A percentile compares a stretch with the other conserved stretches of the same genome.
These are phyloP conservation scores for Heritiera littoralis DNA, from an alignment of 345 rosid species.

Conservation along the genomic window DNA sequence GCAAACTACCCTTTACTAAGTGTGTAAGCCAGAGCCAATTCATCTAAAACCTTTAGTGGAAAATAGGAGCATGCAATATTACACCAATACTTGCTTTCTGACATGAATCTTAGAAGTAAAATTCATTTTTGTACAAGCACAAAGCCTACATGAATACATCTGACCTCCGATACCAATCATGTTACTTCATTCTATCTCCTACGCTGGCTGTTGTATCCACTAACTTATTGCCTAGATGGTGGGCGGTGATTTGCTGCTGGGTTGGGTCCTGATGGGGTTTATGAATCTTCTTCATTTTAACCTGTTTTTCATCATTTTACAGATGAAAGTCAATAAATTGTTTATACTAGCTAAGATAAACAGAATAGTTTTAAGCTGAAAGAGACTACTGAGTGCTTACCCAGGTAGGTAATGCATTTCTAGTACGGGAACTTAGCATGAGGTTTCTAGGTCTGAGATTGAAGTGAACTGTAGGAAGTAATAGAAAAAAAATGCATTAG, in stretches of 20 bases:
- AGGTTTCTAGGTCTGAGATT: slow-evolving; percentile 32
- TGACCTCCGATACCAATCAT: slow-evolving; percentile 16
- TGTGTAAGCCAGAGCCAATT: not conserved
- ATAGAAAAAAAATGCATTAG: not conserved
- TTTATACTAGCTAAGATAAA: not conserved
- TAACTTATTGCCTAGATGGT: slow-evolving; percentile 39
- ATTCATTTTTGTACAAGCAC: slow-evolving; percentile 31
- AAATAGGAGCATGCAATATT: not conserved
- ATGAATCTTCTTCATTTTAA: slow-evolving; percentile 35
- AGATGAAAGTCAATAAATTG: not conserved
- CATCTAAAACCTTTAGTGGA: slow-evolving; percentile 1
- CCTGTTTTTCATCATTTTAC: slow-evolving; percentile 35
- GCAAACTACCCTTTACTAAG: not conserved
- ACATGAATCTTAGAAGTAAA: slow-evolving; percentile 22
- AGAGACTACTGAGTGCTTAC: slow-evolving; percentile 28
- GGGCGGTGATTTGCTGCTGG: slow-evolving; percentile 48
- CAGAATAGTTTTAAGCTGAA: not conserved
- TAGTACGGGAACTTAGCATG: slow-evolving; percentile 21
- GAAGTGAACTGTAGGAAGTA: slow-evolving; percentile 34
- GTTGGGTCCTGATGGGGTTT: slow-evolving; percentile 50
- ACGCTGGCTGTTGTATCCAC: slow-evolving; percentile 18
- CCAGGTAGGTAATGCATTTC: slow-evolving; percentile 35
- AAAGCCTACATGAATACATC: slow-evolving; percentile 28
- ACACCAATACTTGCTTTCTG: slow-evolving; percentile 6
- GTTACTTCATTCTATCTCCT: slow-evolving; percentile 9